phyloP scores from a whole-genome alignment of 164 flowering plant genomes.

The Buxus sempervirens region DNA sequence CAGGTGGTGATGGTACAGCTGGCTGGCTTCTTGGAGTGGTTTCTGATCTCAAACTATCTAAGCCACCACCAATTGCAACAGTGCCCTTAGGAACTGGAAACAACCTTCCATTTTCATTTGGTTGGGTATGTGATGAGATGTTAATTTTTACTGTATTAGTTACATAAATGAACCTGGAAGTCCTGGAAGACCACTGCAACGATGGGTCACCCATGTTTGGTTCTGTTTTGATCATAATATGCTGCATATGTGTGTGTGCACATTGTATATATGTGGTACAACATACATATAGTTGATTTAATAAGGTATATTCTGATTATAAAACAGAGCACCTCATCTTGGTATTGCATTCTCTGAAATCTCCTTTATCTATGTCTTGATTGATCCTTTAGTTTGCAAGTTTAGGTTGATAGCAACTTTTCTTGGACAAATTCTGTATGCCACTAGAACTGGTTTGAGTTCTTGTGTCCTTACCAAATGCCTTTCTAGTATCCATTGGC shows the following conservation, averaged over 20 bases:
- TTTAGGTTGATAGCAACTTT: too few species aligned
- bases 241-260: background rate
- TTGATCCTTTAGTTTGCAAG: too few species aligned
- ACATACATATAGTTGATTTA: too few species aligned
- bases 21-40: constrained; percentile 94
- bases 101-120: too few species aligned
- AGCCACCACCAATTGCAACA: constrained; percentile 85
- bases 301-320: background rate
- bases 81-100: constrained; percentile 96
- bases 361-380: too few species aligned
- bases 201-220: background rate
- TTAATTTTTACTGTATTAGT: background rate
- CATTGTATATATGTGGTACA: too few species aligned
- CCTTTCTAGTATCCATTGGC: background rate
- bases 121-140: constrained; percentile 93
- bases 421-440: background rate
- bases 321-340: too few species aligned
- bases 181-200: background rate
- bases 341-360: too few species aligned
- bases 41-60: constrained; percentile 75
- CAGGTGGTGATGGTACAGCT: constrained; percentile 98
- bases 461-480: background rate
- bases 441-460: background rate
- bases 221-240: background rate
- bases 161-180: background rate